Evolutionary conservation across 2,329 filamentous ascomycete species (phyloP).

Genomic region (Botryosphaeria dothidea): DNA sequence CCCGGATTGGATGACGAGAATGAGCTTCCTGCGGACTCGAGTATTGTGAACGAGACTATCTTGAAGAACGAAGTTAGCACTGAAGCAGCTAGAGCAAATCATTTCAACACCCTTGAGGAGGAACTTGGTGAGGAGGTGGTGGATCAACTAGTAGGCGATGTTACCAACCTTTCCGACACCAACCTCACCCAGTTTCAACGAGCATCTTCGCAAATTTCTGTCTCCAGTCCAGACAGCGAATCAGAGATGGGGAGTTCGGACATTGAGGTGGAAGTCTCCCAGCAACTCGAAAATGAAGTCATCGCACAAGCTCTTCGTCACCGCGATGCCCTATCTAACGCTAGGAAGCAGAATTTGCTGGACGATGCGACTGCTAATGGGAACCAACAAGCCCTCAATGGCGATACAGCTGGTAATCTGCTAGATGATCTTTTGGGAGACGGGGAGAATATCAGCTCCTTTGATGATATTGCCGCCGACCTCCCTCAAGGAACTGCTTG

Average conservation of each 20-base stretch:
- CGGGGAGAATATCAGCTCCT: not conserved
- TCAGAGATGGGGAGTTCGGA: not conserved
- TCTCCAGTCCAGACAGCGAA: not conserved
- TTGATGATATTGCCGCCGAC: not conserved
- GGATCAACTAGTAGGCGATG: slow-evolving; percentile 2
- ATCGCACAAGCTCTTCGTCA: slow-evolving; percentile 12
- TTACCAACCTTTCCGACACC: not conserved
- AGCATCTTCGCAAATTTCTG: not conserved
- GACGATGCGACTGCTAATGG: not conserved
- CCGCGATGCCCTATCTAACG: not conserved
- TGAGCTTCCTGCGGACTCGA: not conserved
- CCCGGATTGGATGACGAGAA: slow-evolving; percentile 21
- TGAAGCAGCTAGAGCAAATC: not conserved
- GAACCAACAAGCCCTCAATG: not conserved
- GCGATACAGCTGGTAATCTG: not conserved
- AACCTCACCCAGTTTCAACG: not conserved
- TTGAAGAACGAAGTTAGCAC: not conserved
- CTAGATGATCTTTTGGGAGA: not conserved
- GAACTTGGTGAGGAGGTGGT: not conserved
- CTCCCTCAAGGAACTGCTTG: slow-evolving; percentile 13
- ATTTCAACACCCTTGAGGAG: not conserved
- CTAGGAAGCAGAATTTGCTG: not conserved
- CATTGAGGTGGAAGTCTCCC: not conserved
- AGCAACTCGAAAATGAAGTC: slow-evolving; percentile 16
- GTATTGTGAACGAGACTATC: not conserved